Conservation (phyloP, 257 asterid species). For the Solanum pinnatisectum region DNA sequence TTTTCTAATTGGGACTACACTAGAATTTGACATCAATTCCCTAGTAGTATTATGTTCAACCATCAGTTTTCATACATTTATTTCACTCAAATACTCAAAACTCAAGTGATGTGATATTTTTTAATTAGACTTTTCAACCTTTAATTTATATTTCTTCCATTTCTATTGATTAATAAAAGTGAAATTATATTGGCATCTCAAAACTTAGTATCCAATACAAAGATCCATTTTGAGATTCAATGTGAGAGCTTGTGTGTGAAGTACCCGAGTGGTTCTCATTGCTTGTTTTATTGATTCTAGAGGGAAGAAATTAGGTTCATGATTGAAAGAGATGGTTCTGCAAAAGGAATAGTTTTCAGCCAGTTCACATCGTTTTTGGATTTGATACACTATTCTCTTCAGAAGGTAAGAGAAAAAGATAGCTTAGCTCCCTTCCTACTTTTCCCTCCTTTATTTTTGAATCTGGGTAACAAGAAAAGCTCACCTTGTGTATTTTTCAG, state of each 20-base stretch:
- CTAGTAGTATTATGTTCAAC: neutral
- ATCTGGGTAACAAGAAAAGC: neutral
- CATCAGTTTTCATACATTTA: neutral
- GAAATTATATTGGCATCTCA: neutral
- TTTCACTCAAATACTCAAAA: neutral
- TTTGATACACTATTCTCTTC: conserved; percentile 77
- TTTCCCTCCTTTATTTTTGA: neutral
- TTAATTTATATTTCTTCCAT: neutral
- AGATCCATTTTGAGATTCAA: neutral
- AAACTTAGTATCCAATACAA: neutral
- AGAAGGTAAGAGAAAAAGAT: conserved; percentile 38
- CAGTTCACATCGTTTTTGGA: conserved; percentile 89
- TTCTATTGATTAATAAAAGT: neutral
- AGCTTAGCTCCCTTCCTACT: neutral
- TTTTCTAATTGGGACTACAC: neutral
- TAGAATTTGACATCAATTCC: neutral
- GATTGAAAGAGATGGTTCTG: conserved; percentile 97
- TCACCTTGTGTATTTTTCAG: conserved; percentile 23
- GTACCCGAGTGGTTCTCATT: neutral
- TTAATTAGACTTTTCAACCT: neutral
- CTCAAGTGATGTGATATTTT: neutral
- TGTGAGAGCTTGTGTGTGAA: neutral
- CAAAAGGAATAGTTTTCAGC: conserved; percentile 94
- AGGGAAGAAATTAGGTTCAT: conserved; percentile 87
- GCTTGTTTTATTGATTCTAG: conserved; percentile 29